Evolutionary conservation across 2,329 filamentous ascomycete genomes (phyloP), one percentile per base, ranked within the genome.

Genomic region (Curvularia sp.): DNA sequence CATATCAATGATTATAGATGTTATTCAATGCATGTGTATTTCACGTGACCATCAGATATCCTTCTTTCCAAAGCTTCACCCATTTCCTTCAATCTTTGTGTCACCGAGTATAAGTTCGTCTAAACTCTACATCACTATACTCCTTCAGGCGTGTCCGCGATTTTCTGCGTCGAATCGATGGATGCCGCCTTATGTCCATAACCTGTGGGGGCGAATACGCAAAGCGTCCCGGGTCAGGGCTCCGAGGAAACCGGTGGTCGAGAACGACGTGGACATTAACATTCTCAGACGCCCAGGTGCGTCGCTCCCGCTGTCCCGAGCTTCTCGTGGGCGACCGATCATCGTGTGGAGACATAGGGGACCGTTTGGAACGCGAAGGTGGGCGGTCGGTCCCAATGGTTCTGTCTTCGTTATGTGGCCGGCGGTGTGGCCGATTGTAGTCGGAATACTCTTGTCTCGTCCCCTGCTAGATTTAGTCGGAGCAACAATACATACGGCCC

Each of bases 231-330:
- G 64, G 57, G n/a, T 62, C 54, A 12, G 58, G 39, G 7, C 55
- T 55, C 28, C 49, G 62, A 22, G 64, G 61, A 50, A 57, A 58
- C 24, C 53, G 61, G 41, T 73, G 69, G 31, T 74, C 71, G 10
- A 74, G 56, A 20, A 71, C 62, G 13, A 74, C 69, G 15, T 66
- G 68, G 8, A 74, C 67, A 39, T 72, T 71, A 33, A 74, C 55
- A 24, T 65, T 70, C 12, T 72, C 70, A 2, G 68, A 68, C 7
- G 62, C 63, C 65, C 67, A 70, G 24, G 62, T 66, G 26, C 63
- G 65, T 39, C 66, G 57, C n/a, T 60, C 58, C 1, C 58, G 41
- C 12, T 38, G 38, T 5, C 39, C 18, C 38, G 49, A 53, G 26
- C 15, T 22, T 50, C 57, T 66, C 3, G 26, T 35, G 4, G 55